phyloP scores from a whole-genome alignment of 2,329 filamentous ascomycete species.

The Teratosphaeria viscida region DNA sequence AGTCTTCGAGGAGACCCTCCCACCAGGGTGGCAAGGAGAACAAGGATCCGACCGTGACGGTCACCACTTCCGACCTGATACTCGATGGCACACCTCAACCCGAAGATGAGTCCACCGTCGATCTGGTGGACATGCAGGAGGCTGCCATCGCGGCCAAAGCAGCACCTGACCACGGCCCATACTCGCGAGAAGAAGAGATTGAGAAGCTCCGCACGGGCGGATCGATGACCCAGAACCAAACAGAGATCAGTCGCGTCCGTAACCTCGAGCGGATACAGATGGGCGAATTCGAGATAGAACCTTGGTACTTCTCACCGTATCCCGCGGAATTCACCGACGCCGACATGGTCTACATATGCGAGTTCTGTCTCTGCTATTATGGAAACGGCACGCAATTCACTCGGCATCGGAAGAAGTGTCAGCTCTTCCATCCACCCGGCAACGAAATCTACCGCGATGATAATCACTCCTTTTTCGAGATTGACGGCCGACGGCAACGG shows the following conservation, averaged over 20 bases:
- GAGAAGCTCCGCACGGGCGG: constrained; percentile 90
- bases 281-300: constrained; percentile 81
- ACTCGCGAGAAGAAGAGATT: constrained; percentile 81
- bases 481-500: constrained; percentile 84
- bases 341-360: constrained; percentile 91
- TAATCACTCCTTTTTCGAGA: constrained; percentile 91
- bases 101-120: constrained; percentile 43
- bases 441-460: constrained; percentile 98
- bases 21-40: constrained; percentile 53
- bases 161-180: constrained; percentile 40
- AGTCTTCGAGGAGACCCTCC: constrained; percentile 40
- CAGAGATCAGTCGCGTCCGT: constrained; percentile 88
- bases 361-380: constrained; percentile 91
- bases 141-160: constrained; percentile 44
- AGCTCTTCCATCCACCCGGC: constrained; percentile 80
- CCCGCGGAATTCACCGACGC: constrained; percentile 79
- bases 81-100: constrained; percentile 37
- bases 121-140: constrained; percentile 43
- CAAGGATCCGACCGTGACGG: constrained; percentile 36
- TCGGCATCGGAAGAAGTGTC: constrained; percentile 82
- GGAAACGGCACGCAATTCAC: constrained; percentile 71
- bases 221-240: constrained; percentile 98
- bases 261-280: constrained; percentile 94
- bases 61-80: constrained; percentile 34
- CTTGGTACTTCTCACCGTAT: constrained; percentile 98